These are phyloP conservation scores for Sporothrix luriei DNA, from an alignment of 2,329 filamentous ascomycete species.

Conservation along the genomic window DNA sequence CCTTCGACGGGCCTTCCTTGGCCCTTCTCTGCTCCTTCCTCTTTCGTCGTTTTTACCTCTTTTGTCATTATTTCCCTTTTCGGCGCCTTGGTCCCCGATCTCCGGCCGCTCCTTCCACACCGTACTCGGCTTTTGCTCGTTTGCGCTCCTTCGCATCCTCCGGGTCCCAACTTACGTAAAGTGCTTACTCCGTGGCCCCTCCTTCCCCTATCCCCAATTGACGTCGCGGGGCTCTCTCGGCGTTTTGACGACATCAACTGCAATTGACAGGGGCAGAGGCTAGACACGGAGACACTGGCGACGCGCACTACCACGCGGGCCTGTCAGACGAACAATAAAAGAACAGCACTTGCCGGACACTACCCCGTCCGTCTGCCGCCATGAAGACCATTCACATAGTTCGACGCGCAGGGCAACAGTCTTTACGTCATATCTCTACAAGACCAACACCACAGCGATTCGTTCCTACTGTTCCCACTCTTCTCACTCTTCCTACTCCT, in stretches of 20 bases:
- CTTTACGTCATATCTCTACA: neutral
- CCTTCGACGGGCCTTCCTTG: neutral
- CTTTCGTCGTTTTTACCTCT: slow-evolving; percentile 6
- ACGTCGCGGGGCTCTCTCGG: slow-evolving; percentile 5
- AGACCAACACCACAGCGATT: neutral
- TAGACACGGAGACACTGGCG: neutral
- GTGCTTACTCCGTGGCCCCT: neutral
- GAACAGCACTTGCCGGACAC: neutral
- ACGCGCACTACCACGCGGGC: neutral
- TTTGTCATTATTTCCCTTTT: slow-evolving; percentile 14
- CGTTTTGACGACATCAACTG: neutral
- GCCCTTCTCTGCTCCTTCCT: slow-evolving; percentile 1
- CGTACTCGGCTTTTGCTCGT: neutral
- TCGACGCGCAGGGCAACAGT: neutral
- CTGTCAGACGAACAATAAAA: neutral
- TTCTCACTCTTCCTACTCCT: neutral
- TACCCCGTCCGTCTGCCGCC: neutral
- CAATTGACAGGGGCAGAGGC: neutral
- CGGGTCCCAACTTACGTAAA: neutral
- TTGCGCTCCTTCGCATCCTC: neutral
- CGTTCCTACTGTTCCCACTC: no score
- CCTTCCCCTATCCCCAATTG: neutral
- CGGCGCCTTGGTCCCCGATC: neutral
- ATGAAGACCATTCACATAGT: slow-evolving; percentile 11
- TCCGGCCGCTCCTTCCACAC: neutral